These are phyloP conservation scores for Urochloa ruziziensis DNA, from an alignment of 176 grass and related monocot genomes.

Conservation along the genomic window DNA sequence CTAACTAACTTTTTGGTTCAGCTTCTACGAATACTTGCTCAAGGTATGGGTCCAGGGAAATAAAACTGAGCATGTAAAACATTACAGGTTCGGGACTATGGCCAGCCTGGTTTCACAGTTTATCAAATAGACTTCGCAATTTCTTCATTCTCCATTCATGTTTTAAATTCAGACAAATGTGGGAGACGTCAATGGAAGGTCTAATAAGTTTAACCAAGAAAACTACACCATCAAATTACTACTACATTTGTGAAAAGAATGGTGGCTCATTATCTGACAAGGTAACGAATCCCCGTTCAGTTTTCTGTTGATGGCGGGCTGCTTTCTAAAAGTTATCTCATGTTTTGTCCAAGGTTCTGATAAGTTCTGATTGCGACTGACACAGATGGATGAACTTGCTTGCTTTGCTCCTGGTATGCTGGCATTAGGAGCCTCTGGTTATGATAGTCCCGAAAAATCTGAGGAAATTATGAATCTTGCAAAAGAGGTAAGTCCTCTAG, in stretches of 20 bases:
- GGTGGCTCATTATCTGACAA: constrained; percentile 85
- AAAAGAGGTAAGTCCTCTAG: constrained; percentile 68
- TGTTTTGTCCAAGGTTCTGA: constrained; percentile 28
- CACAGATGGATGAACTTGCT: constrained; percentile 99
- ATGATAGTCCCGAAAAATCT: constrained; percentile 74
- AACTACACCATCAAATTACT: constrained; percentile 87
- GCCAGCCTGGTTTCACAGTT: constrained; percentile 15
- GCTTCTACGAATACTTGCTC: constrained; percentile 99
- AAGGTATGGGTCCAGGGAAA: constrained; percentile 99
- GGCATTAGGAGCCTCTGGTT: constrained; percentile 88
- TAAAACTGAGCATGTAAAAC: constrained; percentile 88
- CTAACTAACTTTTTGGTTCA: constrained; percentile 45
- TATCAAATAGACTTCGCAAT: neutral
- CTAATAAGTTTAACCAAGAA: constrained; percentile 77
- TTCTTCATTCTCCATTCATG: constrained; percentile 19
- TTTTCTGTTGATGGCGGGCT: constrained; percentile 10
- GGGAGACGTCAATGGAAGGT: constrained; percentile 99
- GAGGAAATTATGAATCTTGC: constrained; percentile 85
- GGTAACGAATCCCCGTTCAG: constrained; percentile 37
- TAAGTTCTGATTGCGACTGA: constrained; percentile 27
- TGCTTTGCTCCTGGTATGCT: constrained; percentile 99
- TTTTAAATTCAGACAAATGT: constrained; percentile 81
- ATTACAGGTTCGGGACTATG: constrained; percentile 73
- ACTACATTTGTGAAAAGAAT: constrained; percentile 96
- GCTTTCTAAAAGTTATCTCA: constrained; percentile 25